Percentiles rank a stretch among this genome's conserved stretches.
Conservation (phyloP, 352 stramenopile genomes). For the Thraustochytrium striatum region DNA sequence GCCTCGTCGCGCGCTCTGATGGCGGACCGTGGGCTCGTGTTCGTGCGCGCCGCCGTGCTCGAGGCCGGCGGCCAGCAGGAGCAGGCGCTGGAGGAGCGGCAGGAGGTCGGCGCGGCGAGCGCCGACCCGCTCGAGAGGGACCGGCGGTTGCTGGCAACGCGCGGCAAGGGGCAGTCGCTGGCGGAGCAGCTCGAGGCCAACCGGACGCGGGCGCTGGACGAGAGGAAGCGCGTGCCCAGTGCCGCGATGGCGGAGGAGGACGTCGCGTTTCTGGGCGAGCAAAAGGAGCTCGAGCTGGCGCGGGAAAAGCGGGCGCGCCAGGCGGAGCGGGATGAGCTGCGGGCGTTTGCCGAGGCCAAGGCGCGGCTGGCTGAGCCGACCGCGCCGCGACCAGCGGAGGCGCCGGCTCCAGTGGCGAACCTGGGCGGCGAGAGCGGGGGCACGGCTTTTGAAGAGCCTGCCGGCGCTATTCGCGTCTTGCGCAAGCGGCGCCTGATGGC, state of each 20-base stretch:
- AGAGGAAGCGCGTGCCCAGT: neutral
- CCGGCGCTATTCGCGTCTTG: too few species aligned
- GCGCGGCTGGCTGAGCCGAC: too few species aligned
- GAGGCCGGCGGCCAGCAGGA: neutral
- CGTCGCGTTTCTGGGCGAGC: neutral
- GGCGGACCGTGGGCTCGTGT: neutral
- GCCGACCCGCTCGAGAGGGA: neutral
- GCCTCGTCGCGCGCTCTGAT: neutral
- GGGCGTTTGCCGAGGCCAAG: too few species aligned
- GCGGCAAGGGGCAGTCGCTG: neutral
- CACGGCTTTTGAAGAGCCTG: too few species aligned
- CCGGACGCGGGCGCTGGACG: neutral
- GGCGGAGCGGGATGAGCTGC: too few species aligned
- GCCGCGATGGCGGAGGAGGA: neutral
- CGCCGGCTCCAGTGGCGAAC: too few species aligned
- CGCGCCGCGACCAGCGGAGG: too few species aligned
- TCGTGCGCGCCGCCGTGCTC: neutral
- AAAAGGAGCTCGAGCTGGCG: neutral
- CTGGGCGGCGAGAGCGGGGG: too few species aligned
- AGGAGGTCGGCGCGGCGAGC: neutral
- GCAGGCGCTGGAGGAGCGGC: neutral
- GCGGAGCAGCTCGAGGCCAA: neutral
- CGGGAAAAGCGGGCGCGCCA: too few species aligned
- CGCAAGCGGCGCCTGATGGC: too few species aligned
- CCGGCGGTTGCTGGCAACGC: neutral